Evolutionary conservation across 805 yeast genomes (phyloP), one percentile per base, ranked within the genome.

Genomic region (Yamadazyma endophytica): DNA sequence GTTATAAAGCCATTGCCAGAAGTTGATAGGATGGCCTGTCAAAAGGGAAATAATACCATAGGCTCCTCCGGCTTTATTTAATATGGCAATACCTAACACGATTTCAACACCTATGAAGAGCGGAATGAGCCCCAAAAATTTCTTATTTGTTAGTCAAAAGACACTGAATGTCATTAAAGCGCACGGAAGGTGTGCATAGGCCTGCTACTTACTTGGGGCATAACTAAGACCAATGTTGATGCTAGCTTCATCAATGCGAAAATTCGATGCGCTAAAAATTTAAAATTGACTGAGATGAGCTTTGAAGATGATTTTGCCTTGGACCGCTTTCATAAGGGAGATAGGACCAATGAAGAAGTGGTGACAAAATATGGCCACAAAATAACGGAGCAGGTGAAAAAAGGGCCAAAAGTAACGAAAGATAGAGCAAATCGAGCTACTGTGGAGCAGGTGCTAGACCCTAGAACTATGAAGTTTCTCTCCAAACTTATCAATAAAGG

Each of bases 371-470:
- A 77, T 52, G 74, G 80, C 0, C 73, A 75, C 32, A 76, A 70
- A 39, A 82, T 82, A 50, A 67, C 78, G 1, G 88, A 79, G 48
- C 73, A 73, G 36, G 63, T 76, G 31, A 64, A 73, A 31, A 73
- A 70, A 39, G 75, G 71, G 29, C 79, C 77, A 29, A 75, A 80
- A 43, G 66, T 72, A 1, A 74, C 76, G 32, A 79, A 77, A 43
- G 98, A 90, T 58, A 78, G 88, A 47, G 79, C 97, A 1, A 88
- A 92, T 47, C 68, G 98, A 32, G 98, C 98, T 2, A 92, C 99
- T 0, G 95, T 88, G 11, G 97, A 92, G 50, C 96, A 89, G 55
- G 98, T 92, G 2, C 61, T 92, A 36, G 99, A 92, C 56, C 97
- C 97, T 4, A 72, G 97, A 40, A 92, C 99, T 0, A 69, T 89